A percentile compares a stretch with the other conserved stretches of the same genome.
phyloP scores from a whole-genome alignment of 2,329 filamentous ascomycete genomes.

The Keithomyces neogunnii region DNA sequence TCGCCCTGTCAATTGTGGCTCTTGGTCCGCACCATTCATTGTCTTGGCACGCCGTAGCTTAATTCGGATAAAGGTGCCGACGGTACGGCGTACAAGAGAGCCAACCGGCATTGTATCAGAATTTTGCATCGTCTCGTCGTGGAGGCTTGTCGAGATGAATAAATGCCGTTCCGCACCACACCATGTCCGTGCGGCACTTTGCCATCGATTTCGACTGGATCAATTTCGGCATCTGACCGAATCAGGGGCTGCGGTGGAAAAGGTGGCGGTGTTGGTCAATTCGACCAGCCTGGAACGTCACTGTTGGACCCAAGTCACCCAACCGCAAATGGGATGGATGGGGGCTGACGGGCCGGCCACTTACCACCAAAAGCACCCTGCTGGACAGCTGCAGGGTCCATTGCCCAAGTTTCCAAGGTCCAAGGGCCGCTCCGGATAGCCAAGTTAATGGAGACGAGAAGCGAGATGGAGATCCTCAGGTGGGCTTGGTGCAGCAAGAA shows the following conservation, averaged over 20 bases:
- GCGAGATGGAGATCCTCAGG: too few species aligned
- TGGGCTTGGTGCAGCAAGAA: too few species aligned
- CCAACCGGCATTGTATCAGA: not conserved
- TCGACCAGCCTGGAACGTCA: too few species aligned
- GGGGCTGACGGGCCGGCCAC: too few species aligned
- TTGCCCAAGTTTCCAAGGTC: not conserved
- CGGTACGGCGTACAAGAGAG: not conserved
- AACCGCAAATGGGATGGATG: too few species aligned
- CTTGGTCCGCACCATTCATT: not conserved
- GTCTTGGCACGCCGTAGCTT: not conserved
- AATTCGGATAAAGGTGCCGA: not conserved
- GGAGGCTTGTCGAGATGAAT: not conserved
- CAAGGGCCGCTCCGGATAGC: too few species aligned
- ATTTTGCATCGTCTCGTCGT: not conserved
- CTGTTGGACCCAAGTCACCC: too few species aligned
- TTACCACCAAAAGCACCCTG: too few species aligned
- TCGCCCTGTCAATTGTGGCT: too few species aligned
- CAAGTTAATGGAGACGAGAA: too few species aligned
- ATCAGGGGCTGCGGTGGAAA: not conserved
- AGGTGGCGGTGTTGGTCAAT: slow-evolving; percentile 9
- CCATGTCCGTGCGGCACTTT: not conserved
- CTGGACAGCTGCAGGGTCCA: not conserved
- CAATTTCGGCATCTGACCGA: not conserved
- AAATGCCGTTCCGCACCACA: not conserved
- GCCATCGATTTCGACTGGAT: not conserved